Evolutionary conservation across 129 eudicot species (phyloP).

Genomic region (Mikania micrantha): DNA sequence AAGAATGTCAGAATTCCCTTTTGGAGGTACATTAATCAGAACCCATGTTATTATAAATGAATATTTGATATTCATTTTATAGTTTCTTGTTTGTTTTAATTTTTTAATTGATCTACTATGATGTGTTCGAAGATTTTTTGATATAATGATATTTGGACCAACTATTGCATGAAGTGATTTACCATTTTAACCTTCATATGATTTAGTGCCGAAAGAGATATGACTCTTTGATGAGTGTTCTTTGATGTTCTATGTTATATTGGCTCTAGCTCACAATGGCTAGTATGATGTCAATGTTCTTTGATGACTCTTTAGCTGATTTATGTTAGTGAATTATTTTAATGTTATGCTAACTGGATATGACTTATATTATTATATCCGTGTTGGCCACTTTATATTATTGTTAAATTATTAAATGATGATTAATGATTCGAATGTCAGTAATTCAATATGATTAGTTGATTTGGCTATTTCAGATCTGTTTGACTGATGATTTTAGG

Average conservation of each 20-base stretch:
- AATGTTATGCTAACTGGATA: not conserved
- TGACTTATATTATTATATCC: not conserved
- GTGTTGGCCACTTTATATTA: not conserved
- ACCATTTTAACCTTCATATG: not conserved
- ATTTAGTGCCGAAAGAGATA: not conserved
- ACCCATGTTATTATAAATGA: not conserved
- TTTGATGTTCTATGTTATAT: not conserved
- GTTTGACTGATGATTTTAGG: not conserved
- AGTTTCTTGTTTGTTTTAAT: not conserved
- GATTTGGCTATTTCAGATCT: not conserved
- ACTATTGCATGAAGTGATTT: not conserved
- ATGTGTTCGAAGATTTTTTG: not conserved
- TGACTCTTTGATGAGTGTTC: not conserved
- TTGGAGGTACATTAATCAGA: slow-evolving; percentile 42
- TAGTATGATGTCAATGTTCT: not conserved
- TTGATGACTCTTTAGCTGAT: not conserved
- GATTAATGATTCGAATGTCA: not conserved
- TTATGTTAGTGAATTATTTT: not conserved
- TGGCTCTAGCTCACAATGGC: slow-evolving; percentile 7
- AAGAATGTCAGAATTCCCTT: slow-evolving; percentile 37
- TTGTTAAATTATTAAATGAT: not conserved
- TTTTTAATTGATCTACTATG: not conserved
- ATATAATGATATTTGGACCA: not conserved
- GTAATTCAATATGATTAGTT: not conserved
- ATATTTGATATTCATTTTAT: not conserved